Evolutionary conservation across 2,329 filamentous ascomycete species (phyloP).

Genomic region (Cordyceps cicadae): DNA sequence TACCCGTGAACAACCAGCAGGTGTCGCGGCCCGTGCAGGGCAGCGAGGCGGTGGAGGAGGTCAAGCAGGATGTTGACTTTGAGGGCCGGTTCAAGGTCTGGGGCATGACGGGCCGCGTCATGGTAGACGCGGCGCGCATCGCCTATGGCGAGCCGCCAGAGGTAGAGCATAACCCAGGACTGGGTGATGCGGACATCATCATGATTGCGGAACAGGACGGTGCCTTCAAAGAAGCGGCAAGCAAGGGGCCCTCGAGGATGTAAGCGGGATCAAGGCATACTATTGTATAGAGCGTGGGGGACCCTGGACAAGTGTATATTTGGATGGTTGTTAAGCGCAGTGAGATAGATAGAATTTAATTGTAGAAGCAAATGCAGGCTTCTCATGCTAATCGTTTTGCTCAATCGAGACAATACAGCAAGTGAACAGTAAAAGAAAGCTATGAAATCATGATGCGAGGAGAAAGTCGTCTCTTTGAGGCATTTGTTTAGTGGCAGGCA

Average conservation of each 20-base stretch:
- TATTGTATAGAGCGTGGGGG: not conserved
- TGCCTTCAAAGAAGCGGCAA: conserved; percentile 33
- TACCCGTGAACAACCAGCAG: conserved; percentile 64
- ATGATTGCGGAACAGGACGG: conserved; percentile 37
- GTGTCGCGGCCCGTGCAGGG: conserved; percentile 54
- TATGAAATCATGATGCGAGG: not conserved
- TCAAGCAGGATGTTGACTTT: conserved; percentile 27
- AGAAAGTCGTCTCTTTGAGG: not conserved
- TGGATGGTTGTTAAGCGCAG: not conserved
- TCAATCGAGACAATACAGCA: not conserved
- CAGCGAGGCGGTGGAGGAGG: conserved; percentile 37
- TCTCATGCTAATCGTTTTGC: not conserved
- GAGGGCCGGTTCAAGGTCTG: conserved; percentile 70
- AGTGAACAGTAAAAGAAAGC: not conserved
- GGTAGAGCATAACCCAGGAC: conserved; percentile 59
- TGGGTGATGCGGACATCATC: conserved; percentile 47
- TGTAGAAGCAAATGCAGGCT: not conserved
- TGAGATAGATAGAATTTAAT: not conserved
- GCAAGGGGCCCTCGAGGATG: conserved; percentile 18
- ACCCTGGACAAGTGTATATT: not conserved
- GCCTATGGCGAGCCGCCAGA: conserved; percentile 77
- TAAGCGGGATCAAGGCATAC: conserved; percentile 17
- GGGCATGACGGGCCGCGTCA: conserved; percentile 87
- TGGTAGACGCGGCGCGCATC: conserved; percentile 79
- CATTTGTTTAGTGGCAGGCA: conserved; percentile 68